Evolutionary conservation across 106 monocot genomes (phyloP).

Genomic region (Amphibolis antarctica): DNA sequence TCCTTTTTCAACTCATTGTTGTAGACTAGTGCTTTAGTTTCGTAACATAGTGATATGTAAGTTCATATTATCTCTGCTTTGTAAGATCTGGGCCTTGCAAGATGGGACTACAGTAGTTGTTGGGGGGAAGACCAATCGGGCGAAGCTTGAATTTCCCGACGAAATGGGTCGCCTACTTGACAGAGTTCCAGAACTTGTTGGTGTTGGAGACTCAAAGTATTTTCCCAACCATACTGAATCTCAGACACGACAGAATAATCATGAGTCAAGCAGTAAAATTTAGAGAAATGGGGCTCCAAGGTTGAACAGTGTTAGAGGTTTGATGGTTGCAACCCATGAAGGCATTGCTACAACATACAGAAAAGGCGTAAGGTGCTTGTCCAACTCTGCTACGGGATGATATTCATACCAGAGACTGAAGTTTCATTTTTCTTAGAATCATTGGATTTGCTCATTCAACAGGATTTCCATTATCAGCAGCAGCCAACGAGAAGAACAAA

Average conservation of each 20-base stretch:
- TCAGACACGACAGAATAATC: not conserved
- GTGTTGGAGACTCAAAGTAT: conserved; percentile 4
- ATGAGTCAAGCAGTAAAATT: not conserved
- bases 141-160: conserved; percentile 82
- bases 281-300: not conserved
- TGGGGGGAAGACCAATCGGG: conserved; percentile 85
- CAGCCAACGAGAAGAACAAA: no score
- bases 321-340: not conserved
- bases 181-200: conserved; percentile 68
- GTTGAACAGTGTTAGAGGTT: not conserved
- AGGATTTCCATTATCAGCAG: no score
- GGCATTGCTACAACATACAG: no score
- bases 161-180: conserved; percentile 75
- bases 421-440: no score
- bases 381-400: no score
- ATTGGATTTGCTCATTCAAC: no score
- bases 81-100: conserved; percentile 94
- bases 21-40: no score
- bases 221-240: not conserved
- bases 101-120: conserved; percentile 80
- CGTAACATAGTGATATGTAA: not conserved
- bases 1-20: not conserved
- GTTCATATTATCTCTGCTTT: conserved; percentile 1
- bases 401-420: no score
- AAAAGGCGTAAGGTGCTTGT: no score